These are phyloP conservation scores for Nosema muscidifuracis DNA, from an alignment of 371 early-diverging fungal genomes.

Conservation along the genomic window DNA sequence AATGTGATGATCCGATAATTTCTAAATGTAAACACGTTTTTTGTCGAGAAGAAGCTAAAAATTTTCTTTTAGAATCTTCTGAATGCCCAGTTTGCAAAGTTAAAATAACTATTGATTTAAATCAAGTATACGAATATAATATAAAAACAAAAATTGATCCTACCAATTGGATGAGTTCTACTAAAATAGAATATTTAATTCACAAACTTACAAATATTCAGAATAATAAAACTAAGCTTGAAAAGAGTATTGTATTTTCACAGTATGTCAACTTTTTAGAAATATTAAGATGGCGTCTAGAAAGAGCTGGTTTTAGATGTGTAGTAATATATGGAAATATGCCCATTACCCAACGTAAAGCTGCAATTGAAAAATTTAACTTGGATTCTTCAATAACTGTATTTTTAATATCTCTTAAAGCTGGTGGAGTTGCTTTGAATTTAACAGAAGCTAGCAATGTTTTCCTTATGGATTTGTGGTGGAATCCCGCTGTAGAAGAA, in stretches of 20 bases:
- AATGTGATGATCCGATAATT: constrained; percentile 76
- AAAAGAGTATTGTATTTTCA: constrained; percentile 76
- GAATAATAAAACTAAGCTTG: constrained; percentile 70
- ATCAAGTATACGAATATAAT: constrained; percentile 64
- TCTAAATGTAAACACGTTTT: constrained; percentile 80
- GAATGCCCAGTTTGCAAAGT: constrained; percentile 78
- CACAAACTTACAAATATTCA: constrained; percentile 71
- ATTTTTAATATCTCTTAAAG: constrained; percentile 73
- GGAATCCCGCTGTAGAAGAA: constrained; percentile 78
- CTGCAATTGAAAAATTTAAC: constrained; percentile 70
- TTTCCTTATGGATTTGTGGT: constrained; percentile 78
- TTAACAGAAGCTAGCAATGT: constrained; percentile 82
- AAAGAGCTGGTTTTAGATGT: constrained; percentile 77
- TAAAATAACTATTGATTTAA: constrained; percentile 71
- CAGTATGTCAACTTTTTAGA: constrained; percentile 85
- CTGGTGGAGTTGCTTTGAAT: constrained; percentile 90
- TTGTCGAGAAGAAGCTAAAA: constrained; percentile 66
- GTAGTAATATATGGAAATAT: constrained; percentile 85
- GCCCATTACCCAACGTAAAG: constrained; percentile 72
- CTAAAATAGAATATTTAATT: constrained; percentile 80
- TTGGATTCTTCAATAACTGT: constrained; percentile 68
- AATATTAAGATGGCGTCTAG: constrained; percentile 81
- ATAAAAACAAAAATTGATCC: constrained; percentile 4
- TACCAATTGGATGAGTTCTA: constrained; percentile 56
- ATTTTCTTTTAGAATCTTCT: constrained; percentile 51